Base-by-base conservation (phyloP, 1,139 yeast genomes). In the Zygoascus meyerae region DNA sequence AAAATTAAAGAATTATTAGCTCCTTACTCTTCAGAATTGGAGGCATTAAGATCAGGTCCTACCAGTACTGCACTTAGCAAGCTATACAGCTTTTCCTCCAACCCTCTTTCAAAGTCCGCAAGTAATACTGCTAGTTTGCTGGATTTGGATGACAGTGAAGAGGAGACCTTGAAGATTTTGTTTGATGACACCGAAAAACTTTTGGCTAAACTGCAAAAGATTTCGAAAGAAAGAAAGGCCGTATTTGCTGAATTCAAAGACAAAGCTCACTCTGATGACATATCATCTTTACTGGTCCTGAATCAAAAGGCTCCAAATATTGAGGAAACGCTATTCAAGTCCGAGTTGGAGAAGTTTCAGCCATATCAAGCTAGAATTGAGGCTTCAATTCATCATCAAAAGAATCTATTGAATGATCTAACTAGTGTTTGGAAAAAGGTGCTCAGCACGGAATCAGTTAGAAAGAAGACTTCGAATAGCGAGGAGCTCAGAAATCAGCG, bases 261-360 rank as follows among this genome's bases (percentile, higher is more conserved):
- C 6, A 77, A 77, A 47, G 81, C 86, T 36, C 95, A 83, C 58
- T 73, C 76, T 16, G 98, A 92, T 64, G 97, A 92, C 61, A 87
- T 90, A 45, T 83, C 95, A 0, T 82, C 85, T 48, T 72, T 83
- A 21, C 71, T 92, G 34, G 77, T 92, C 3, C 68, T 84, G 55
- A 84, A 86, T 62, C 79, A 81, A 55, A 77, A 78, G 46, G 71
- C 75, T 31, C 65, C 74, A 11, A 79, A 79, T 16, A 71, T 73
- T 38, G 92, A 83, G 53, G 68, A 71, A 28, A 67, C 71, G 33
- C 73, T 86, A 16, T 90, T 90, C 62, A 77, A 81, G 12, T 75
- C 78, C 48, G 96, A 89, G 62, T 68, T 92, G 54, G 78, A 75
- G 45, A 92, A 92, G 64, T 92, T 87, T 62, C 77, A 77, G 34